A percentile compares a stretch with the other conserved stretches of the same genome.
Conservation (phyloP, 2,329 filamentous ascomycete species). For the Scedosporium apiospermum region DNA sequence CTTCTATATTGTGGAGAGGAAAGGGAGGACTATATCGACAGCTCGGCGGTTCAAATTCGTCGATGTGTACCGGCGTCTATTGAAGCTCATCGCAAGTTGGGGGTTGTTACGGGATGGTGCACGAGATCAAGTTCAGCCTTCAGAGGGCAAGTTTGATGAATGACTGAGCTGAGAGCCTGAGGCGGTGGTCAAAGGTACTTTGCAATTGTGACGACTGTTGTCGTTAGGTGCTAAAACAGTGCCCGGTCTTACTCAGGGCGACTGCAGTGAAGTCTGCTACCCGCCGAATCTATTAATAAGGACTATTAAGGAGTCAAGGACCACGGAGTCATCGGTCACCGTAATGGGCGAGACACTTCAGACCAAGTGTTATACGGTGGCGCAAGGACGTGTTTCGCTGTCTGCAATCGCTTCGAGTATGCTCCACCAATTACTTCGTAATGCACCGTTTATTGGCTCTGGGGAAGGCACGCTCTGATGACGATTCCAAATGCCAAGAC, state of each 20-base stretch:
- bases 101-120: neutral
- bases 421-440: no score
- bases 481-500: no score
- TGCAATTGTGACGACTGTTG: neutral
- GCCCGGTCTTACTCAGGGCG: neutral
- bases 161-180: neutral
- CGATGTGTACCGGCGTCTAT: neutral
- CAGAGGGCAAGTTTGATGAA: neutral
- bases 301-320: neutral
- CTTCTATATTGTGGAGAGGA: neutral
- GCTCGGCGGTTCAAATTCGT: neutral
- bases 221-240: conserved; percentile 1
- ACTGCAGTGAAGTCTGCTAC: neutral
- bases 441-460: no score
- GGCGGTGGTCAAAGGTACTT: neutral
- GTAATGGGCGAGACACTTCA: neutral
- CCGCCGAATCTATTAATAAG: neutral
- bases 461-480: no score
- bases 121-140: conserved; percentile 1
- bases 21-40: neutral
- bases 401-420: no score
- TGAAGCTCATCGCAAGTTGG: neutral
- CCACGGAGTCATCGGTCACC: neutral
- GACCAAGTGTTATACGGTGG: no score
- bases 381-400: no score